Evolutionary conservation across 2,329 filamentous ascomycete species (phyloP).

Genomic region (Ustulina deusta): DNA sequence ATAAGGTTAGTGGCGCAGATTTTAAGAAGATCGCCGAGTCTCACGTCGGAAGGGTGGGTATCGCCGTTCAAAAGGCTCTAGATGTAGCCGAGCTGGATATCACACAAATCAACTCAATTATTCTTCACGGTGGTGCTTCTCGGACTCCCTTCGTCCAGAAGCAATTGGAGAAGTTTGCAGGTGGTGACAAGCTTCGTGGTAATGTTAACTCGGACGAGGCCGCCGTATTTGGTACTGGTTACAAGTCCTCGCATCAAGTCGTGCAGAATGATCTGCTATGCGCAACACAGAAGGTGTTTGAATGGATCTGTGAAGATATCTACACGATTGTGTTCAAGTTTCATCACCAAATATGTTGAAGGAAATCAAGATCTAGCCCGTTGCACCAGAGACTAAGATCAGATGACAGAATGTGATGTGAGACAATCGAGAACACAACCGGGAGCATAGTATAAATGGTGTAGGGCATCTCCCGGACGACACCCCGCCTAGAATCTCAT

Average conservation of each 20-base stretch:
- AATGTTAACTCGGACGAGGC: slow-evolving; percentile 98
- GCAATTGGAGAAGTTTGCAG: slow-evolving; percentile 80
- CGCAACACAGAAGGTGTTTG: background rate
- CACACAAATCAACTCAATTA: slow-evolving; percentile 85
- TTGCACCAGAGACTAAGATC: background rate
- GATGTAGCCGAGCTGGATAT: slow-evolving; percentile 78
- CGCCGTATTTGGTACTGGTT: slow-evolving; percentile 94
- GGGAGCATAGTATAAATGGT: background rate
- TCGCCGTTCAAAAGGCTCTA: slow-evolving; percentile 79
- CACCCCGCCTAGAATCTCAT: background rate
- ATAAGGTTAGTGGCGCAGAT: slow-evolving; percentile 82
- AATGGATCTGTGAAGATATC: slow-evolving; percentile 9
- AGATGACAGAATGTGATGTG: background rate
- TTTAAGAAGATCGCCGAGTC: slow-evolving; percentile 83
- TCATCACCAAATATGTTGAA: slow-evolving; percentile 15
- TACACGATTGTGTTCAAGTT: background rate
- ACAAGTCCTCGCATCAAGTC: no score
- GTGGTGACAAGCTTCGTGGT: slow-evolving; percentile 83
- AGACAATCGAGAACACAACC: background rate
- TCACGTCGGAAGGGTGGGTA: slow-evolving; percentile 75
- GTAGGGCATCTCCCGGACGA: background rate
- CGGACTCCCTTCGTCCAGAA: slow-evolving; percentile 96
- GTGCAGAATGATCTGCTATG: background rate
- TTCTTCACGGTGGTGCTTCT: slow-evolving; percentile 90
- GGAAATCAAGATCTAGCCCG: background rate